Evolutionary conservation across 345 rosid genomes (phyloP).

Genomic region (Citrus reticulata): DNA sequence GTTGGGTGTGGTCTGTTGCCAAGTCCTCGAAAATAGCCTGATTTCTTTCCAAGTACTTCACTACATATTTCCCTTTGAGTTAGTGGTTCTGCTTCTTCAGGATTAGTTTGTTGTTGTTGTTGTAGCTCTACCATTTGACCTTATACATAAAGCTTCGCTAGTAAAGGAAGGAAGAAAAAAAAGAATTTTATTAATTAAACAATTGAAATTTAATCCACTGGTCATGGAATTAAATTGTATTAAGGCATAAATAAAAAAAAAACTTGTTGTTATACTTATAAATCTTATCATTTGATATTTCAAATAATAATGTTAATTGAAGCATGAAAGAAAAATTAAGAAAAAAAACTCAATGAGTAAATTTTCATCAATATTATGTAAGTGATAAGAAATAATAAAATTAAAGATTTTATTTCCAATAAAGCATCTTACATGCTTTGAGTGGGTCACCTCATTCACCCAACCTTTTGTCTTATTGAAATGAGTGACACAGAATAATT

Average conservation of each 20-base stretch:
- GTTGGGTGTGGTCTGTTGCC: neutral
- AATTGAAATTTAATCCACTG: neutral
- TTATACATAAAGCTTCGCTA: neutral
- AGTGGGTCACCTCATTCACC: neutral
- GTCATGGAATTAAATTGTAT: neutral
- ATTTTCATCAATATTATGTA: neutral
- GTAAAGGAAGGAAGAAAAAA: too few relatives aligned
- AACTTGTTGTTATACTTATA: too few relatives aligned
- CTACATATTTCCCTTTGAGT: neutral
- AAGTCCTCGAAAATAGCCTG: neutral
- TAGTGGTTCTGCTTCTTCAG: neutral
- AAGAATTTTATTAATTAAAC: neutral
- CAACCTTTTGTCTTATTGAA: neutral
- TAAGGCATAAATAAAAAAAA: too few relatives aligned
- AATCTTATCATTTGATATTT: too few relatives aligned
- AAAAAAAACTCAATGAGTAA: neutral
- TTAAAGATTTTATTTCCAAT: neutral
- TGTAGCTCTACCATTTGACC: neutral
- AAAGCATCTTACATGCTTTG: neutral
- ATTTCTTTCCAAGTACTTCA: neutral
- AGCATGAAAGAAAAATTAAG: too few relatives aligned
- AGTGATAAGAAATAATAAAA: neutral
- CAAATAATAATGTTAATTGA: too few relatives aligned
- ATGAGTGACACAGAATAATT: neutral
- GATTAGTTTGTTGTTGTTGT: neutral